Percentiles rank a stretch among this genome's conserved stretches.
Evolutionary conservation across 306 rosid genomes (phyloP).

Genomic region (Inga leiocalycina): DNA sequence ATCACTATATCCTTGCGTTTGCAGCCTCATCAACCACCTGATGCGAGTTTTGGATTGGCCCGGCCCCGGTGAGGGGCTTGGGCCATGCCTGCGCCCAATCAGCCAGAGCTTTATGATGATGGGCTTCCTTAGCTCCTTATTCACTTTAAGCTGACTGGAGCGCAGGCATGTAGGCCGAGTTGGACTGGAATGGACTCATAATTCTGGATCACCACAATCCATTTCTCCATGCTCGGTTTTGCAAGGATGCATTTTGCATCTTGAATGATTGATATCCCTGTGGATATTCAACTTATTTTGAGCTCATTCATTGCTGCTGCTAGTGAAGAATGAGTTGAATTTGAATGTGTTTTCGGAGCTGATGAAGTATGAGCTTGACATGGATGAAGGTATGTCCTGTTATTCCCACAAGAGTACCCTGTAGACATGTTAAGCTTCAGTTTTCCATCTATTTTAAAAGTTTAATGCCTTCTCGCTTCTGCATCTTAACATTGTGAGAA

Average conservation of each 20-base stretch:
- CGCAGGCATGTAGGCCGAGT: slow-evolving; percentile 91
- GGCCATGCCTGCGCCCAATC: slow-evolving; percentile 96
- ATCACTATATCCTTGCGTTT: slow-evolving; percentile 33
- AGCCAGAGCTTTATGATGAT: slow-evolving; percentile 45
- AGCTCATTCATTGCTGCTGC: slow-evolving; percentile 33
- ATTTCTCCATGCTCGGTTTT: slow-evolving; percentile 67
- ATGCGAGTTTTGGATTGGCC: slow-evolving; percentile 95
- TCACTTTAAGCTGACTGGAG: slow-evolving; percentile 63
- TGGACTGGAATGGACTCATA: slow-evolving; percentile 55
- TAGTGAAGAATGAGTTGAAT: slow-evolving; percentile 43
- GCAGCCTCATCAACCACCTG: slow-evolving; percentile 94
- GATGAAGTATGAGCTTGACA: slow-evolving; percentile 50
- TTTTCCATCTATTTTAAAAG: slow-evolving; percentile 13
- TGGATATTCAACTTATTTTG: slow-evolving; percentile 28
- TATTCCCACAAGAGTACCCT: background rate
- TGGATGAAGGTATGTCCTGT: slow-evolving; percentile 61
- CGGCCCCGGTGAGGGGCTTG: slow-evolving; percentile 99
- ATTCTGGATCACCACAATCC: slow-evolving; percentile 36
- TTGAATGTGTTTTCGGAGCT: slow-evolving; percentile 43
- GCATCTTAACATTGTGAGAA: background rate
- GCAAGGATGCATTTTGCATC: slow-evolving; percentile 57
- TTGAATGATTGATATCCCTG: slow-evolving; percentile 41
- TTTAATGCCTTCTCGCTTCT: slow-evolving; percentile 9
- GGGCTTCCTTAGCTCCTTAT: slow-evolving; percentile 39
- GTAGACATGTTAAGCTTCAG: slow-evolving; percentile 1